phyloP scores from a whole-genome alignment of 129 eudicot species.

The Centella asiatica region DNA sequence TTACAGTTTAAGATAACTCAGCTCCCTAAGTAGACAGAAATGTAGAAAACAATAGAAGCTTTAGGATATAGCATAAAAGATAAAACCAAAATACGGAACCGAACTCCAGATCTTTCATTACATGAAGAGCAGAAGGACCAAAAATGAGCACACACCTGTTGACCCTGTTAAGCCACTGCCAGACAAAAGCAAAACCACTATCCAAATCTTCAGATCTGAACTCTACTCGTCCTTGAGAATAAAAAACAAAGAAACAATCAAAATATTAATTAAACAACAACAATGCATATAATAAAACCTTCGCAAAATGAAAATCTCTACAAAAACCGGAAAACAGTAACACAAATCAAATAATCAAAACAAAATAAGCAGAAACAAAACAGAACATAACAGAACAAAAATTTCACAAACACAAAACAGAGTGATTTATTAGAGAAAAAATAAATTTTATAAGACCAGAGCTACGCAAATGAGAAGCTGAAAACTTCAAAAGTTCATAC shows the following conservation, averaged over 20 bases:
- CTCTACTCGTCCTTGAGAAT: conserved; percentile 28
- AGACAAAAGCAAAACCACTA: conserved; percentile 7
- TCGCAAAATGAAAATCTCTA: not conserved
- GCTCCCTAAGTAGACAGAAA: not conserved
- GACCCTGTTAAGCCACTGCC: conserved; percentile 2
- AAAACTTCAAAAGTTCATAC: not conserved
- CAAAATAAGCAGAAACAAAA: conserved; percentile 4
- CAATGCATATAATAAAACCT: conserved; percentile 1
- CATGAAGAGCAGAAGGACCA: not conserved
- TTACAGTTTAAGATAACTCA: not conserved
- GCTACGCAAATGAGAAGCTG: not conserved
- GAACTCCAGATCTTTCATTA: conserved; percentile 11
- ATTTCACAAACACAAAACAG: too few relatives aligned
- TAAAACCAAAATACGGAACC: not conserved
- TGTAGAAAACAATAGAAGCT: not conserved
- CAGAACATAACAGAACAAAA: too few relatives aligned
- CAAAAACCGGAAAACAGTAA: too few relatives aligned
- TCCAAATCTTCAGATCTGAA: conserved; percentile 43
- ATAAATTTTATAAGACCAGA: not conserved
- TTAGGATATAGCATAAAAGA: not conserved
- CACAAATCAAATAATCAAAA: too few relatives aligned
- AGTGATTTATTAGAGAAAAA: not conserved
- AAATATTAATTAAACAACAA: conserved; percentile 11
- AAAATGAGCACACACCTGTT: not conserved
- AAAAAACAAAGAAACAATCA: not conserved